Evolutionary conservation across 2,329 filamentous ascomycete species (phyloP), one percentile per base, ranked within the genome.

Genomic region (Sporothrix protearum): DNA sequence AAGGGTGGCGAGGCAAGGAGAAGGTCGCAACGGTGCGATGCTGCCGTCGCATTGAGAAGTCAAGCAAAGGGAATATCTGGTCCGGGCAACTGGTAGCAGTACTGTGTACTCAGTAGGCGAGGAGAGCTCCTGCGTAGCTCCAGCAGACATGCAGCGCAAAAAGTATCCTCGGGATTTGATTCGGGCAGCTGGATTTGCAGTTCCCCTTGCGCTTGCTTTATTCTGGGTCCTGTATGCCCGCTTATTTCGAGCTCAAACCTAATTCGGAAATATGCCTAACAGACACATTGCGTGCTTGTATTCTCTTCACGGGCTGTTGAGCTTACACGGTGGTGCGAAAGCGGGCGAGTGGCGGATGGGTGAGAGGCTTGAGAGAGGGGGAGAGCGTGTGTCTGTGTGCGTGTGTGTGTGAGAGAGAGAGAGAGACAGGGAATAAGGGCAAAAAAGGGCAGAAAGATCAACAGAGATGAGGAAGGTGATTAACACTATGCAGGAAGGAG

Each of bases 401-500:
- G n/a, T n/a, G n/a, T n/a, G n/a, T n/a, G n/a, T n/a, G n/a, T 6
- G n/a, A 61, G 57, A 39, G 25, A 30, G 53, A 57, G 28, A 47
- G 42, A 19, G 42, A 5, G 14, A 12, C 14, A 39, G 19, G 33
- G 33, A n/a, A 25, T 14, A n/a, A 8, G 10, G 42, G 9, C 30
- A 3, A 12, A 7, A 16, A n/a, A 33, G 16, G n/a, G 14, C 22
- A 25, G 28, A 12, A 28, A 30, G 25, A 47, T 67, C 25, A n/a
- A 51, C 25, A 66, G 39, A 22, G 47, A 25, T 36, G n/a, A 14
- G n/a, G 30, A 64, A 4, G 16, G 36, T 12, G 42, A 49, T 67
- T 49, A 49, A 49, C 42, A 33, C 25, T 10, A n/a, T 51, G 45
- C 33, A 33, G 63, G 63, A 67, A 67, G 42, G 63, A 67, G 63